These are phyloP conservation scores for Candida lessepsii DNA, from an alignment of 805 yeast species.

Conservation along the genomic window DNA sequence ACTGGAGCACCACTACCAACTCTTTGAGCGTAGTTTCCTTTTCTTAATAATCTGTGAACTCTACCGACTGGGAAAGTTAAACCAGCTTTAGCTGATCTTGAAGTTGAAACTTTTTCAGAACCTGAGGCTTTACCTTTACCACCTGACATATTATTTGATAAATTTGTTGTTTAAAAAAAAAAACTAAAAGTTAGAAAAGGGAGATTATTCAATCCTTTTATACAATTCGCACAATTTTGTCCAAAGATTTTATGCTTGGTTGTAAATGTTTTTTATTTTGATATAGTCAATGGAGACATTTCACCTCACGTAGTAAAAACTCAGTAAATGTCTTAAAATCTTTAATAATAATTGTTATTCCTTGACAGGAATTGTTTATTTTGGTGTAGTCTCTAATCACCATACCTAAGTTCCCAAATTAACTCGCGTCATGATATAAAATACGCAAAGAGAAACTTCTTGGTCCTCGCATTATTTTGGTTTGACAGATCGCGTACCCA, in stretches of 20 bases:
- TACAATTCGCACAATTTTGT: constrained; percentile 6
- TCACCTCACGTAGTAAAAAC: background rate
- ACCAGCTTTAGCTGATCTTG: constrained; percentile 98
- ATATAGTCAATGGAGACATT: background rate
- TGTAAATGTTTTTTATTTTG: background rate
- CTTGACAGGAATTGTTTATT: constrained; percentile 1
- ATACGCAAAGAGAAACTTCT: background rate
- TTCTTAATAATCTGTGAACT: constrained; percentile 94
- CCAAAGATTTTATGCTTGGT: background rate
- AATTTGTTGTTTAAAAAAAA: constrained; percentile 6
- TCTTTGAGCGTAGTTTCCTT: constrained; percentile 98
- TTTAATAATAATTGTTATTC: background rate
- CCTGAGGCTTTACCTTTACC: constrained; percentile 94
- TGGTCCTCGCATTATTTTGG: background rate
- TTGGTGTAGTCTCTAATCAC: background rate
- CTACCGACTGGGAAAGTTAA: constrained; percentile 99
- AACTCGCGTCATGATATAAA: background rate
- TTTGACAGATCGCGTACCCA: constrained; percentile 3
- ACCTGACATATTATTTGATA: constrained; percentile 60
- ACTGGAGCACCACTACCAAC: constrained; percentile 99
- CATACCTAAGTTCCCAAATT: background rate
- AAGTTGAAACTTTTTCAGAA: constrained; percentile 91
- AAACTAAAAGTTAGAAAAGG: constrained; percentile 5
- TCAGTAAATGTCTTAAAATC: constrained; percentile 1
- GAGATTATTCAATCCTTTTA: constrained; percentile 7